A percentile compares a stretch with the other conserved stretches of the same genome.
phyloP scores from a whole-genome alignment of 2,329 filamentous ascomycete genomes.

The Penicillium sp. region DNA sequence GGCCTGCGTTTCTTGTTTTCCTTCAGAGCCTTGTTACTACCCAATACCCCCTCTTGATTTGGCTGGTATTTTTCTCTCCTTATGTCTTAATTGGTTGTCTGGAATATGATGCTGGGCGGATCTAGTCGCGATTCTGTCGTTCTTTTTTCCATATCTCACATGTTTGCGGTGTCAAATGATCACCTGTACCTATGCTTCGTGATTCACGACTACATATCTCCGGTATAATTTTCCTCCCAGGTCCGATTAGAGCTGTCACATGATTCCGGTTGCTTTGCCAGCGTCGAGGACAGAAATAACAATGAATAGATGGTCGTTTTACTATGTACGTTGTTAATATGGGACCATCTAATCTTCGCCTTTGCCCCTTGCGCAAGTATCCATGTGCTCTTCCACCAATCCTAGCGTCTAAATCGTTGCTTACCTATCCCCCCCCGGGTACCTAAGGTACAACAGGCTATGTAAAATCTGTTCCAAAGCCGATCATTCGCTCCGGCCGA shows the following conservation, averaged over 20 bases:
- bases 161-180: background rate
- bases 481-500: constrained; percentile 5
- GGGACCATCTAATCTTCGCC: background rate
- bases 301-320: background rate
- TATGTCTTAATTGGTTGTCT: constrained; percentile 6
- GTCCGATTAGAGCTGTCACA: background rate
- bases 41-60: constrained; percentile 20
- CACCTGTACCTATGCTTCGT: background rate
- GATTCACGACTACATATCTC: background rate
- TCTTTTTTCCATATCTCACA: background rate
- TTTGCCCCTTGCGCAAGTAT: background rate
- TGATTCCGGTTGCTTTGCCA: background rate
- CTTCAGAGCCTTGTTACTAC: background rate
- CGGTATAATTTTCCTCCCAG: background rate
- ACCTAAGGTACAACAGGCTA: background rate
- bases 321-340: background rate
- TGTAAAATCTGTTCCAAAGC: background rate
- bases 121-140: background rate
- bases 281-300: background rate
- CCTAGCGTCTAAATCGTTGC: background rate
- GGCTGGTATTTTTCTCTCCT: constrained; percentile 20
- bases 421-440: background rate
- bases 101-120: constrained; percentile 5
- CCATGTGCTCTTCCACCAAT: background rate
- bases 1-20: background rate